Percentiles rank a stretch among this genome's conserved stretches.
Evolutionary conservation across 2,329 filamentous ascomycete species (phyloP).

Genomic region (Aspergillus texensis): DNA sequence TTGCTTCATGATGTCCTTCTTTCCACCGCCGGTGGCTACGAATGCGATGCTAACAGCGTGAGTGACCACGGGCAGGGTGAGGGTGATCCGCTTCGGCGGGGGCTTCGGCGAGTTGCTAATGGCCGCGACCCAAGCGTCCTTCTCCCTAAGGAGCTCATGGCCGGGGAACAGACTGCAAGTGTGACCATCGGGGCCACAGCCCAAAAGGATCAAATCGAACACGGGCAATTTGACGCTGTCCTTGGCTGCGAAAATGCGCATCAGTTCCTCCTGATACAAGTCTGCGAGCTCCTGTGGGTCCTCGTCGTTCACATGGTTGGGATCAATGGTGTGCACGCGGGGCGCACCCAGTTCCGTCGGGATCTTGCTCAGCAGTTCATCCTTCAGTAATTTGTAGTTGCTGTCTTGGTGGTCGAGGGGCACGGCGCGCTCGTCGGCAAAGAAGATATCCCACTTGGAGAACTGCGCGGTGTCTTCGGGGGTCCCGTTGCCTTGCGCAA

Average conservation of each 20-base stretch:
- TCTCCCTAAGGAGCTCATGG: slow-evolving; percentile 82
- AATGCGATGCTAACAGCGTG: slow-evolving; percentile 87
- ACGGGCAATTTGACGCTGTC: slow-evolving; percentile 94
- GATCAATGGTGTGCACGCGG: slow-evolving; percentile 77
- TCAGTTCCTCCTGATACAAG: slow-evolving; percentile 86
- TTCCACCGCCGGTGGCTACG: slow-evolving; percentile 83
- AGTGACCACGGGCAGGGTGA: slow-evolving; percentile 87
- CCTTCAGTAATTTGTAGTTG: slow-evolving; percentile 87
- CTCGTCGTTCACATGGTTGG: slow-evolving; percentile 66
- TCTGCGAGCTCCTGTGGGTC: slow-evolving; percentile 92
- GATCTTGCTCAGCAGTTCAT: slow-evolving; percentile 86
- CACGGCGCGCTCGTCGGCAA: slow-evolving; percentile 94
- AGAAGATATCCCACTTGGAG: slow-evolving; percentile 95
- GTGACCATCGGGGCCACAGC: slow-evolving; percentile 94
- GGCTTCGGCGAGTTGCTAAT: slow-evolving; percentile 96
- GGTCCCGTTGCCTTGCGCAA: slow-evolving; percentile 57
- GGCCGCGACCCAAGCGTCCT: slow-evolving; percentile 85
- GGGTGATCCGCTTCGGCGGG: slow-evolving; percentile 84
- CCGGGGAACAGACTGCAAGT: slow-evolving; percentile 95
- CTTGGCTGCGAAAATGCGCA: slow-evolving; percentile 82
- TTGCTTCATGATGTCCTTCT: slow-evolving; percentile 88
- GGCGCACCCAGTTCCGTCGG: slow-evolving; percentile 68
- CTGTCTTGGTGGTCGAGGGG: slow-evolving; percentile 89
- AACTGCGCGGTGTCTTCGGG: slow-evolving; percentile 70
- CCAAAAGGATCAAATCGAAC: slow-evolving; percentile 91